Evolutionary conservation across 192 early-diverging fungal species (phyloP).

Genomic region (Cetraspora pellucida): DNA sequence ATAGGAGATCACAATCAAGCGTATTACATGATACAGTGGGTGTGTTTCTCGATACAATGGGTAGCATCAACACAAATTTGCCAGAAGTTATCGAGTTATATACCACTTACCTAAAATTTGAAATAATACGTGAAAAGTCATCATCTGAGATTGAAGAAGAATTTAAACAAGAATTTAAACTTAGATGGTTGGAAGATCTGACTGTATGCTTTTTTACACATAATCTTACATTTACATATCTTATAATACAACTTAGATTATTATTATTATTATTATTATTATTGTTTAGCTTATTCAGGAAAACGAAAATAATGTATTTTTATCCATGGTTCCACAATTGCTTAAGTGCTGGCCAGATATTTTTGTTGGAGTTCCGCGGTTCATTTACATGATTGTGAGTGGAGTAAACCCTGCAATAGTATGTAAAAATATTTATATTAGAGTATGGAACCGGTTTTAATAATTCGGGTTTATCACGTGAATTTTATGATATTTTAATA

Average conservation of each 20-base stretch:
- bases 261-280: neutral
- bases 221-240: neutral
- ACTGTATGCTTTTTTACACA: too few species aligned
- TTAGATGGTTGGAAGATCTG: too few species aligned
- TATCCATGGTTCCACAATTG: neutral
- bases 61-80: neutral
- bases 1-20: too few species aligned
- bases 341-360: neutral
- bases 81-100: neutral
- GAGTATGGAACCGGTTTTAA: too few species aligned
- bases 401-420: conserved; percentile 12
- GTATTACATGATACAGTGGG: too few species aligned
- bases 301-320: neutral
- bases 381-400: neutral
- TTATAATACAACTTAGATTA: neutral
- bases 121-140: neutral
- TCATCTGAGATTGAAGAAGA: neutral
- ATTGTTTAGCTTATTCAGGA: neutral
- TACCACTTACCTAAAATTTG: neutral
- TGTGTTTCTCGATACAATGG: neutral
- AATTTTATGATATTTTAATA: too few species aligned
- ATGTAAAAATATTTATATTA: neutral
- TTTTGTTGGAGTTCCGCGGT: neutral
- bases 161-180: too few species aligned
- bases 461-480: too few species aligned